These are phyloP conservation scores for Zoysia matrella DNA, from an alignment of 202 grass and related monocot genomes.

Conservation along the genomic window DNA sequence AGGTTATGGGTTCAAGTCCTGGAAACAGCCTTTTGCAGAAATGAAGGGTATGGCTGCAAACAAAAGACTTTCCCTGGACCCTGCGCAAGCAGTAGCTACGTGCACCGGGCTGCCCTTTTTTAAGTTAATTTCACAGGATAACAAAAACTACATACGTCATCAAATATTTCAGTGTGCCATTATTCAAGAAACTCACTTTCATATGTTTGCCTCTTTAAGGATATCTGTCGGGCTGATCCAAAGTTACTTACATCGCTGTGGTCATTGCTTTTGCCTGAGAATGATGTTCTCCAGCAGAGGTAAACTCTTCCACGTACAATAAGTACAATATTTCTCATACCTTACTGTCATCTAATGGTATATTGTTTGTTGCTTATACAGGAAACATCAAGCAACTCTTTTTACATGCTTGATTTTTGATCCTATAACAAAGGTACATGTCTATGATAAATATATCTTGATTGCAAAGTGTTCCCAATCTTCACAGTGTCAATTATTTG, in stretches of 20 bases:
- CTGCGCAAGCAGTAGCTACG: too few relatives aligned
- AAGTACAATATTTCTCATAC: conserved; percentile 31
- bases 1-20: too few relatives aligned
- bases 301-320: conserved; percentile 35
- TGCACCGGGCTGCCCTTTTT: background rate
- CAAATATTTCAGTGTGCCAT: conserved; percentile 15
- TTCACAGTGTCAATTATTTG: conserved; percentile 2
- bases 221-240: conserved; percentile 84
- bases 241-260: conserved; percentile 90
- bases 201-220: conserved; percentile 56
- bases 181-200: conserved; percentile 38
- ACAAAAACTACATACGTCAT: conserved; percentile 10
- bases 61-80: too few relatives aligned
- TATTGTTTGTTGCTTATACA: conserved; percentile 51
- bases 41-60: too few relatives aligned
- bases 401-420: conserved; percentile 97
- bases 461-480: conserved; percentile 7
- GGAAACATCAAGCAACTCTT: conserved; percentile 89
- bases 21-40: too few relatives aligned
- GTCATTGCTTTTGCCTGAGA: conserved; percentile 93
- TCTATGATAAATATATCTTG: background rate
- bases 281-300: conserved; percentile 86
- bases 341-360: conserved; percentile 33
- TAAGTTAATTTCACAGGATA: conserved; percentile 20
- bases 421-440: conserved; percentile 83